Percentiles rank a stretch among this genome's conserved stretches.
Evolutionary conservation across 1,139 yeast genomes (phyloP).

Genomic region (Geotrichum candidum): DNA sequence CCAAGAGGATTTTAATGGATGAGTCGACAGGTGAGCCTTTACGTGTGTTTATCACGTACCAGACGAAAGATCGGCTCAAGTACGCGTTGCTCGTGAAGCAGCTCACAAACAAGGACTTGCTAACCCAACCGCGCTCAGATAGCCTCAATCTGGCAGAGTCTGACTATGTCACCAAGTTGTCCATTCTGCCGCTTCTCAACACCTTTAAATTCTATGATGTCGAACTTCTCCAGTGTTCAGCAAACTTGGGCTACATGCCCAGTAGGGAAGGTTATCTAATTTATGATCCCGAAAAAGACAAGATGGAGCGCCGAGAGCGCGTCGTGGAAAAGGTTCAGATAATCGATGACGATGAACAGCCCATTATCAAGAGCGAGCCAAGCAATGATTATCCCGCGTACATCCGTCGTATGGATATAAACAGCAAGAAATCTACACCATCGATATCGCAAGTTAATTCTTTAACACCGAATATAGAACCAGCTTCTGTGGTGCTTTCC

Average conservation of each 20-base stretch:
- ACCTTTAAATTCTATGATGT: conserved; percentile 10
- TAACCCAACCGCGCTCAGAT: conserved; percentile 5
- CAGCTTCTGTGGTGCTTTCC: not conserved
- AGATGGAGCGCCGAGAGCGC: conserved; percentile 3
- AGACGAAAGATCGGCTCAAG: conserved; percentile 1
- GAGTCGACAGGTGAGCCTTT: conserved; percentile 7
- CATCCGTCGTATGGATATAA: not conserved
- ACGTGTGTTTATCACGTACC: conserved; percentile 9
- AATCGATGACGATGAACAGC: not conserved
- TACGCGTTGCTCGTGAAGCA: conserved; percentile 6
- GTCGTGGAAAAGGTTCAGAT: conserved; percentile 5
- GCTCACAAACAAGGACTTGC: conserved; percentile 6
- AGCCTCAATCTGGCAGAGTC: conserved; percentile 8
- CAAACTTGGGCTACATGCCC: conserved; percentile 5
- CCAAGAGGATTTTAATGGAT: conserved; percentile 3
- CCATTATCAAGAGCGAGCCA: conserved; percentile 5
- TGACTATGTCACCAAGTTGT: conserved; percentile 8
- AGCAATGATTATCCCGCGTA: not conserved
- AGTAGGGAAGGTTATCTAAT: conserved; percentile 2
- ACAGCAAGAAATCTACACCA: not conserved
- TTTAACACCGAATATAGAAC: not conserved
- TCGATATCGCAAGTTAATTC: not conserved
- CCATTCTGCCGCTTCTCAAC: conserved; percentile 5
- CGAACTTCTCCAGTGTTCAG: conserved; percentile 1
- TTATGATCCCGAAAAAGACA: conserved; percentile 7